phyloP scores from a whole-genome alignment of 495 filamentous ascomycete genomes.

The Talaromyces borbonicus region DNA sequence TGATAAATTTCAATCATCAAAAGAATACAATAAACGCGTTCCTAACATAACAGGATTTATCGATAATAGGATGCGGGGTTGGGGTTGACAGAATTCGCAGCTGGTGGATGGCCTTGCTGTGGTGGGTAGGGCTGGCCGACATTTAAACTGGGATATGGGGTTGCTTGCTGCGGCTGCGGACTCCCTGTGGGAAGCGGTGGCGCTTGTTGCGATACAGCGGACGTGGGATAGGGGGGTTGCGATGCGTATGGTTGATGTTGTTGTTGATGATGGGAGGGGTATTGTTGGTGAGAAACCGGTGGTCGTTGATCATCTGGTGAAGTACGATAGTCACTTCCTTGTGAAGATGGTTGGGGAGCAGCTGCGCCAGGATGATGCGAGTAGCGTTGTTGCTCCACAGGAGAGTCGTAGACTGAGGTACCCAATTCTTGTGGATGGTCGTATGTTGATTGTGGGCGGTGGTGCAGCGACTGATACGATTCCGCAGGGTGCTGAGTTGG shows the following conservation, averaged over 20 bases:
- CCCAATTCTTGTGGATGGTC: slow-evolving; percentile 75
- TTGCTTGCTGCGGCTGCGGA: slow-evolving; percentile 21
- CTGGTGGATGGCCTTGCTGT: slow-evolving; percentile 15
- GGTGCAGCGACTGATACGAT: slow-evolving; percentile 32
- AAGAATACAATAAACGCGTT: neutral
- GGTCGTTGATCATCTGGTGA: slow-evolving; percentile 45
- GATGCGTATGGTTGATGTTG: slow-evolving; percentile 12
- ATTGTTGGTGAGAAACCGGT: slow-evolving; percentile 12
- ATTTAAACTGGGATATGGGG: slow-evolving; percentile 32
- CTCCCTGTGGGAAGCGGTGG: slow-evolving; percentile 37
- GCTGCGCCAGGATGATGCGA: slow-evolving; percentile 33
- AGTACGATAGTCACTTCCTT: slow-evolving; percentile 43
- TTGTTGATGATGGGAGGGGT: slow-evolving; percentile 21
- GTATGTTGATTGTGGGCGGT: slow-evolving; percentile 62
- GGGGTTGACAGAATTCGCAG: slow-evolving; percentile 20
- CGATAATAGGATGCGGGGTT: slow-evolving; percentile 38
- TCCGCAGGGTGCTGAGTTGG: slow-evolving; percentile 31
- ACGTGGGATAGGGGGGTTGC: slow-evolving; percentile 37
- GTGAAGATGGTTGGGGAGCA: slow-evolving; percentile 31
- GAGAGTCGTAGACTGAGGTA: slow-evolving; percentile 76
- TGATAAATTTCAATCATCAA: neutral
- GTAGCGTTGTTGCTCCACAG: slow-evolving; percentile 47
- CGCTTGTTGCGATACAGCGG: slow-evolving; percentile 30
- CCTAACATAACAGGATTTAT: slow-evolving; percentile 13
- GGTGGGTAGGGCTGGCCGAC: slow-evolving; percentile 40